phyloP scores from a whole-genome alignment of 345 rosid species.

The Rhodomyrtus tomentosa region DNA sequence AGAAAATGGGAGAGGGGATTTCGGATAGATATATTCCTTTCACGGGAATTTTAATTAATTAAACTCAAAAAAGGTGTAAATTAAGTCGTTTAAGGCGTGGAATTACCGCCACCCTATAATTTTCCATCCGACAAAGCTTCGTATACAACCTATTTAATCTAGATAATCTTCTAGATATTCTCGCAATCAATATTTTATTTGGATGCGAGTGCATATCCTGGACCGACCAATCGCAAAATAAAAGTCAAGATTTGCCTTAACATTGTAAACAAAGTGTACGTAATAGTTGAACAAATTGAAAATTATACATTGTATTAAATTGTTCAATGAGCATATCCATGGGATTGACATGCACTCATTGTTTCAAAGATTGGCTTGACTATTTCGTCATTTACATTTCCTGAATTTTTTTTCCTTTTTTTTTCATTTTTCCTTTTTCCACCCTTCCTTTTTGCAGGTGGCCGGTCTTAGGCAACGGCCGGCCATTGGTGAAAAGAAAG shows the following conservation, averaged over 20 bases:
- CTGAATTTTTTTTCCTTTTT: too few relatives aligned
- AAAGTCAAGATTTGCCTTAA: background rate
- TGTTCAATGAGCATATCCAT: background rate
- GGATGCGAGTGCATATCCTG: background rate
- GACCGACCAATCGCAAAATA: background rate
- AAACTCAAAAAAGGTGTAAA: background rate
- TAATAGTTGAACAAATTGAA: background rate
- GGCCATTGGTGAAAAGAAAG: too few relatives aligned
- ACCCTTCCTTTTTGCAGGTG: too few relatives aligned
- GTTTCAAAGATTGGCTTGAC: too few relatives aligned
- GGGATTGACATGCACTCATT: too few relatives aligned
- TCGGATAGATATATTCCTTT: background rate
- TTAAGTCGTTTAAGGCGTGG: background rate
- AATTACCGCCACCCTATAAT: background rate
- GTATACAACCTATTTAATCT: background rate
- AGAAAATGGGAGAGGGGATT: background rate
- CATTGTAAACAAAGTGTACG: background rate
- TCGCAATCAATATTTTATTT: background rate
- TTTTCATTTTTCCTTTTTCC: too few relatives aligned
- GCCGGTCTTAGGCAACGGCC: too few relatives aligned
- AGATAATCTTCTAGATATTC: background rate
- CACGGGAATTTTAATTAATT: background rate
- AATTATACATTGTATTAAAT: background rate
- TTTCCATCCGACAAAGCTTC: background rate
- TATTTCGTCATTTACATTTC: too few relatives aligned